Conservation (phyloP, 345 rosid genomes). For the Dipteronia dyeriana region DNA sequence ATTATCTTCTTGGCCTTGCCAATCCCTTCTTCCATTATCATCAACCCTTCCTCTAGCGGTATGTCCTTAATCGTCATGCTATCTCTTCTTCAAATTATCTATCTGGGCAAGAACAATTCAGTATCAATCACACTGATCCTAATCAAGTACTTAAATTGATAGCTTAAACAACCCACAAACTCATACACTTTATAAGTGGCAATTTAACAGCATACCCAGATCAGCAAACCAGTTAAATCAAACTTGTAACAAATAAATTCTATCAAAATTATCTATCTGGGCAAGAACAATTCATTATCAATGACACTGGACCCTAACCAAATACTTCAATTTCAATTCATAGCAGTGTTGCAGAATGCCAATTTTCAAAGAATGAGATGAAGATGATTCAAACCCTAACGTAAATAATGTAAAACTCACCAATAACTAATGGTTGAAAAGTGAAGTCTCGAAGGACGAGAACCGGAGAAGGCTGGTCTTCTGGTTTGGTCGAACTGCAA, state of each 20-base stretch:
- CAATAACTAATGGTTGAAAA: no score
- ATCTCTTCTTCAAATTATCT: constrained; percentile 19
- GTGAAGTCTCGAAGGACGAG: no score
- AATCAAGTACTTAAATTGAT: background rate
- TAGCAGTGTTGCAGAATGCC: background rate
- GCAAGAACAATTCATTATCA: background rate
- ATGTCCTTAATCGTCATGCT: constrained; percentile 20
- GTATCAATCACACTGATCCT: background rate
- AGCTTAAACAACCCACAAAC: background rate
- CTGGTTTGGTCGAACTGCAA: no score
- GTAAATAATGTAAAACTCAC: no score
- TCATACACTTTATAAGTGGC: background rate
- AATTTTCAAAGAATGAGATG: no score
- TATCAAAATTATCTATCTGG: no score
- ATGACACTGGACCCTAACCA: no score
- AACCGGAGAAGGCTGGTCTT: no score
- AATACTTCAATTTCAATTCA: background rate
- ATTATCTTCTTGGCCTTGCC: constrained; percentile 28
- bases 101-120: constrained; percentile 10
- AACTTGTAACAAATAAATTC: background rate
- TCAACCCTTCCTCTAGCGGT: constrained; percentile 26
- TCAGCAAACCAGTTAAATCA: background rate
- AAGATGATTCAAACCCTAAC: no score
- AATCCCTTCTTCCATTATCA: constrained; percentile 31
- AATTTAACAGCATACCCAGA: background rate